Base-by-base conservation (phyloP, 768 basidiomycete species). In the Calocera viscosa region DNA sequence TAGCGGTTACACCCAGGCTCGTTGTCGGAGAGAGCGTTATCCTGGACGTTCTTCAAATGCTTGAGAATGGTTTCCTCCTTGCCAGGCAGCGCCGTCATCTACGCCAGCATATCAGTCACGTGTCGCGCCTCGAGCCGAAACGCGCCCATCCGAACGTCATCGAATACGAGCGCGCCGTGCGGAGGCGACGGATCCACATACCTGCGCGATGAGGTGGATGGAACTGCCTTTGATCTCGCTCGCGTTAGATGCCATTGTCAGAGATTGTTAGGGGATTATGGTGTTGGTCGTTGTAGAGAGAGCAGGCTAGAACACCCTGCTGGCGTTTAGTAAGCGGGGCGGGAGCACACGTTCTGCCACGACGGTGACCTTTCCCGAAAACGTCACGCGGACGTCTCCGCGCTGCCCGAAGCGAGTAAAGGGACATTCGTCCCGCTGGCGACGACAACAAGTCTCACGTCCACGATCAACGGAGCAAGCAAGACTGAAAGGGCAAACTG, bases 151-250 rank as follows among this genome's bases (percentile, higher is more conserved):
- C 35, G 43, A 47, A 47, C 43, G 16, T 19, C 3, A 7, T 24
- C 43, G 43, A 47, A 47, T 47, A 7, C 19, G 43, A 19, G 8
- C 24, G 43, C 8, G 43, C 8, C 16, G 24, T 7, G 24, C 19
- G 43, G 19, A 24, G 43, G 43, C 24, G 43, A 19, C 7, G 43
- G 43, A 28, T 26, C 2, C 26, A 32, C 53, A 26, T 32, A 60
- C 53, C 53, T 60, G 53, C 5, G 53, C 53, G 53, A 60, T 60
- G 53, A 60, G 53, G 53, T 60, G 53, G 53, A 60, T 60, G 30
- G 53, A 60, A 26, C 14, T 60, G 53, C 53, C 53, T 19, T 60
- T 60, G 53, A 60, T 60, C 5, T 60, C 53, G 53, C 14, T 60
- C 26, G 53, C 5, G 30, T 32, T 60, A 26, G 53, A 60, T 26